phyloP scores from a whole-genome alignment of 306 rosid species.

The Malus fusca region DNA sequence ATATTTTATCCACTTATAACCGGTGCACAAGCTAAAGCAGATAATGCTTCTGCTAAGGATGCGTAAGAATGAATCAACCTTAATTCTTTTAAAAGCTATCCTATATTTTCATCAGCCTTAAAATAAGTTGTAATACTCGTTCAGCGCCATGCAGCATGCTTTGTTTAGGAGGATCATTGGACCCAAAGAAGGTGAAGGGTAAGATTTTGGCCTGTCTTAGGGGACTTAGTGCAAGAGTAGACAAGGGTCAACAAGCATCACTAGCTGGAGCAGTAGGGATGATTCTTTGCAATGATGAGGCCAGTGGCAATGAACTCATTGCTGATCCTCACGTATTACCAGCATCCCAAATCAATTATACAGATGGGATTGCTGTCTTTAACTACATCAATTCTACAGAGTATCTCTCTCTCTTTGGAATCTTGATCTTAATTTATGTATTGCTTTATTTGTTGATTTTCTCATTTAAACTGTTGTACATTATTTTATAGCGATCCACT shows the following conservation, averaged over 20 bases:
- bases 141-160: constrained; percentile 21
- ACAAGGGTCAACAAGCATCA: constrained; percentile 41
- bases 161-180: constrained; percentile 36
- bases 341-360: constrained; percentile 39
- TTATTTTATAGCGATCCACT: constrained; percentile 39
- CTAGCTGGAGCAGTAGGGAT: constrained; percentile 68
- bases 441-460: not conserved
- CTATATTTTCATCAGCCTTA: too few species aligned
- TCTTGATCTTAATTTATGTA: not conserved
- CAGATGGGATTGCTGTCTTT: constrained; percentile 34
- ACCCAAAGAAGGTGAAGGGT: constrained; percentile 47
- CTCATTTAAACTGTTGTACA: not conserved
- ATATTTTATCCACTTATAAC: constrained; percentile 49
- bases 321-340: constrained; percentile 58
- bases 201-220: constrained; percentile 55
- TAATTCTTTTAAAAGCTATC: not conserved
- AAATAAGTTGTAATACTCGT: not conserved
- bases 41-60: constrained; percentile 1
- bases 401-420: constrained; percentile 19
- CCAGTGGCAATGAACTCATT: constrained; percentile 18
- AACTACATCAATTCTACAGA: constrained; percentile 44
- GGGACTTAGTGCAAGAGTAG: constrained; percentile 33
- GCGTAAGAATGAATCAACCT: constrained; percentile 35
- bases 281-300: constrained; percentile 54
- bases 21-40: constrained; percentile 31